phyloP scores from a whole-genome alignment of 257 asterid species.

The Salvia rosmarinus region DNA sequence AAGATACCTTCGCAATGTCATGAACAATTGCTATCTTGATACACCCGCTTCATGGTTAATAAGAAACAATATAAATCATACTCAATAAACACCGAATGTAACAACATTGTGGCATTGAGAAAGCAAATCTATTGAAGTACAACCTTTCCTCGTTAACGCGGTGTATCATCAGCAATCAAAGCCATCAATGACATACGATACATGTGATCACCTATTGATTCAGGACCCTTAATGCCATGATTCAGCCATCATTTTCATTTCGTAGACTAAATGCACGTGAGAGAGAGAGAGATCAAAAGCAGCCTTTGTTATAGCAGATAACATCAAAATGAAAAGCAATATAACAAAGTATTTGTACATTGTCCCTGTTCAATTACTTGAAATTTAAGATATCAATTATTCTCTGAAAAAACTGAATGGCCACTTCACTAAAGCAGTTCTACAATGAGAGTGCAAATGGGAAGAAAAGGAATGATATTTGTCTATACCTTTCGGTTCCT shows the following conservation, averaged over 20 bases:
- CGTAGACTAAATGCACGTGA: constrained; percentile 56
- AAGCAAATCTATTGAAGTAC: constrained; percentile 22
- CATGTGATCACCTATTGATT: constrained; percentile 98
- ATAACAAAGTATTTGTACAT: neutral
- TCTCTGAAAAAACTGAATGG: neutral
- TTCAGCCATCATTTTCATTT: constrained; percentile 97
- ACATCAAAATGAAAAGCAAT: constrained; percentile 2
- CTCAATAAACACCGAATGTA: constrained; percentile 14
- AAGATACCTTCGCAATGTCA: constrained; percentile 92
- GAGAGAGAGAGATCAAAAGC: constrained; percentile 4
- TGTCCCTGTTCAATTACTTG: neutral
- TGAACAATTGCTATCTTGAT: constrained; percentile 93
- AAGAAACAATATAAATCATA: constrained; percentile 24
- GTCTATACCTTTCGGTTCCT: constrained; percentile 7
- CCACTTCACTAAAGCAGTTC: neutral
- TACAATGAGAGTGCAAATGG: neutral
- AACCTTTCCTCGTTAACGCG: constrained; percentile 95
- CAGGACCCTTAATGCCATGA: constrained; percentile 84
- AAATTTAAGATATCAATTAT: neutral
- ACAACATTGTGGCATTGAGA: neutral
- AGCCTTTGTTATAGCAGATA: constrained; percentile 17
- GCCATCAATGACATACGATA: constrained; percentile 97
- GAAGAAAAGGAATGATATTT: neutral
- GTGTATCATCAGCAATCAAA: constrained; percentile 78
- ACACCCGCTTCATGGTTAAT: constrained; percentile 61